Percentiles rank a stretch among this genome's conserved stretches.
These are phyloP conservation scores for Dothideomycetes sp. DNA, from an alignment of 2,329 filamentous ascomycete species.

Conservation along the genomic window DNA sequence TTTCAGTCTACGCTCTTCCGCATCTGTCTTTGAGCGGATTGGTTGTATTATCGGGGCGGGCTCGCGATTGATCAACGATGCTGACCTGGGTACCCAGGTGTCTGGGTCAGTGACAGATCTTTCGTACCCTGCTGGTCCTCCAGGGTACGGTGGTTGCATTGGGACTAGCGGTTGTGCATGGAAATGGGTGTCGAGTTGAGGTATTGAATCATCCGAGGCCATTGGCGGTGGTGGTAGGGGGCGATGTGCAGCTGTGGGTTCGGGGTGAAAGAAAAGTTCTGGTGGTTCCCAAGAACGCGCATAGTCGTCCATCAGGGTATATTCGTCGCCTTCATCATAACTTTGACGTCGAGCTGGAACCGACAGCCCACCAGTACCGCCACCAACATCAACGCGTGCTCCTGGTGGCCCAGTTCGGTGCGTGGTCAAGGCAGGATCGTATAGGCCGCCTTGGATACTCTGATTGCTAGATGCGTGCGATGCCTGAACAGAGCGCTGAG, in stretches of 20 bases:
- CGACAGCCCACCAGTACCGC: conserved; percentile 81
- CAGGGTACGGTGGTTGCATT: conserved; percentile 8
- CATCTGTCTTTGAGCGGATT: conserved; percentile 89
- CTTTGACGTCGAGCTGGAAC: conserved; percentile 65
- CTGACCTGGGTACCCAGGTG: conserved; percentile 53
- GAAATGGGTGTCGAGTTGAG: conserved; percentile 22
- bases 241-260: conserved; percentile 45
- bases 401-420: conserved; percentile 48
- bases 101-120: conserved; percentile 7
- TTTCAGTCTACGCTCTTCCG: conserved; percentile 53
- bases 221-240: conserved; percentile 52
- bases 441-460: conserved; percentile 23
- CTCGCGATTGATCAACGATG: conserved; percentile 72
- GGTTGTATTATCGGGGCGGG: conserved; percentile 72
- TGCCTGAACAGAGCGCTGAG: conserved; percentile 23
- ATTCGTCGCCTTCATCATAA: conserved; percentile 88
- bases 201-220: conserved; percentile 38
- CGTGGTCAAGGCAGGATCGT: conserved; percentile 34
- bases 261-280: conserved; percentile 90
- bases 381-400: conserved; percentile 73
- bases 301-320: conserved; percentile 29
- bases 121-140: conserved; percentile 6
- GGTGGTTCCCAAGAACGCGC: conserved; percentile 50
- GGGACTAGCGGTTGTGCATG: conserved; percentile 1
- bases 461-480: conserved; percentile 30